Percentiles rank a stretch among this genome's conserved stretches.
Conservation (phyloP, 805 yeast species). For the Lachancea fermentati region DNA sequence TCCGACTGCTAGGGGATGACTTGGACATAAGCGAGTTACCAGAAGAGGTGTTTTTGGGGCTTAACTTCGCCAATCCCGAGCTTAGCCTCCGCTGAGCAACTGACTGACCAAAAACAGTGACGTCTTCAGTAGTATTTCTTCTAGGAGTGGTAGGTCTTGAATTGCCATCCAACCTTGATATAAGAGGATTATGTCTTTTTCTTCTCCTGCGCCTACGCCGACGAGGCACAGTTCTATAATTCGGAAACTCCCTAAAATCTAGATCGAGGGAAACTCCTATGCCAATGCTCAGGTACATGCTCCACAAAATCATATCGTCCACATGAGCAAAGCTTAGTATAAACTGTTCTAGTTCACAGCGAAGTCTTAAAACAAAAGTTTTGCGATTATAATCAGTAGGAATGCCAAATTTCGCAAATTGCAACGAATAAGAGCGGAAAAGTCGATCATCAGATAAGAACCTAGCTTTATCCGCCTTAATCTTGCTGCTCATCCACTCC, state of each 20-base stretch:
- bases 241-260: conserved; percentile 64
- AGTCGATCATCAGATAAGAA: conserved; percentile 35
- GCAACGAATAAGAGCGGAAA: conserved; percentile 69
- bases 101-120: background rate
- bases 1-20: conserved; percentile 7
- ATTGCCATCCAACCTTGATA: background rate
- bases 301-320: conserved; percentile 74
- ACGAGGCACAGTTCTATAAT: conserved; percentile 75
- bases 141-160: background rate
- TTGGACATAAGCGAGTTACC: background rate
- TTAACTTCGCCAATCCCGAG: background rate
- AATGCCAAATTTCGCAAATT: conserved; percentile 76
- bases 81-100: conserved; percentile 2
- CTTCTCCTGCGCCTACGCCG: conserved; percentile 48
- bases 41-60: background rate
- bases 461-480: conserved; percentile 18
- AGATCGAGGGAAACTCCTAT: conserved; percentile 77
- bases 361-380: conserved; percentile 60
- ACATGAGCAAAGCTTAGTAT: conserved; percentile 57
- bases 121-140: conserved; percentile 1
- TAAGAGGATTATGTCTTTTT: conserved; percentile 10
- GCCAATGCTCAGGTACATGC: conserved; percentile 64
- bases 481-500: conserved; percentile 18
- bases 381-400: conserved; percentile 80
- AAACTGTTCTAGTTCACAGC: conserved; percentile 82